Conservation (phyloP, 495 filamentous ascomycete species). For the Gamarada debralockiae region DNA sequence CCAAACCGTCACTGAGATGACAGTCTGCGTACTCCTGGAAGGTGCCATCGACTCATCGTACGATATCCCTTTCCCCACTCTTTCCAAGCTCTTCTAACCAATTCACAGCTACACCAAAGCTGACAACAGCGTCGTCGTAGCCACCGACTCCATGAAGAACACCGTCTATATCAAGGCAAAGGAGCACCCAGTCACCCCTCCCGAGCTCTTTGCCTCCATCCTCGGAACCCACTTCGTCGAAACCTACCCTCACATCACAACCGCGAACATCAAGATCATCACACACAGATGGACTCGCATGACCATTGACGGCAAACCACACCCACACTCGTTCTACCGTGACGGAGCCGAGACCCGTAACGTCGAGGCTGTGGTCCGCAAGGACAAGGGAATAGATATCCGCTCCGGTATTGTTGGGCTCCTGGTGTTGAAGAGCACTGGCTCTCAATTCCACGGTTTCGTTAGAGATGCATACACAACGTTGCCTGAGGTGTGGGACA, state of each 20-base stretch:
- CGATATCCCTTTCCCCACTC: slow-evolving; percentile 26
- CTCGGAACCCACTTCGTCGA: slow-evolving; percentile 84
- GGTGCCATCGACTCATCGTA: slow-evolving; percentile 88
- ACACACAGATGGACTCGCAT: slow-evolving; percentile 93
- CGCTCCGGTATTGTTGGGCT: slow-evolving; percentile 69
- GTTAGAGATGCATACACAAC: slow-evolving; percentile 90
- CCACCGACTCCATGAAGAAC: slow-evolving; percentile 98
- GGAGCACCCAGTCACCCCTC: slow-evolving; percentile 87
- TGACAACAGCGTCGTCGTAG: slow-evolving; percentile 93
- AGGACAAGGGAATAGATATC: slow-evolving; percentile 57
- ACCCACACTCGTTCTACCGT: slow-evolving; percentile 94
- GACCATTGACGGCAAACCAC: slow-evolving; percentile 78
- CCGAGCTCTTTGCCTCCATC: slow-evolving; percentile 85
- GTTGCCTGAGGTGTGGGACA: slow-evolving; percentile 85
- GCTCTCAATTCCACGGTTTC: slow-evolving; percentile 93
- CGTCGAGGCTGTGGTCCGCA: slow-evolving; percentile 51
- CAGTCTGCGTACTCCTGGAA: slow-evolving; percentile 83
- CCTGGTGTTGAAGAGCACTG: slow-evolving; percentile 94
- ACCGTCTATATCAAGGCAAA: slow-evolving; percentile 93
- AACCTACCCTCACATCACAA: slow-evolving; percentile 82
- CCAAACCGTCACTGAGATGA: slow-evolving; percentile 92
- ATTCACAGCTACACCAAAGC: slow-evolving; percentile 73
- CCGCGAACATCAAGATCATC: slow-evolving; percentile 72
- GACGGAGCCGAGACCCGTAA: slow-evolving; percentile 85
- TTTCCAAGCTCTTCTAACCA: slow-evolving; percentile 12